Base-by-base conservation (phyloP, 345 rosid species). In the Eucalyptus lansdowneana region DNA sequence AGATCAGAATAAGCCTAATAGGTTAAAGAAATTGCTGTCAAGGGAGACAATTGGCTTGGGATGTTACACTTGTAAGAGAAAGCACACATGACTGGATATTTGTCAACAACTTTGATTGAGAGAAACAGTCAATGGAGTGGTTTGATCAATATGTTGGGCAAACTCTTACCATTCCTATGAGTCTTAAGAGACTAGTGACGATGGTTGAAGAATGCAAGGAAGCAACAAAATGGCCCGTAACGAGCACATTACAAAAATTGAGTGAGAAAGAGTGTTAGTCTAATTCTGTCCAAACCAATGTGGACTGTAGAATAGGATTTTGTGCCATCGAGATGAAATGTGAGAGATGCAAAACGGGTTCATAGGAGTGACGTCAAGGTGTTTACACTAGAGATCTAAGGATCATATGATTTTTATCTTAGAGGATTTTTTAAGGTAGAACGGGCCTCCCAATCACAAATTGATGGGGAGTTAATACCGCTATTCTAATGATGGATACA, bases 371-470 rank as follows among this genome's bases (percentile, higher is more conserved):
- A 11, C 13, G 3, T 58, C 65, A 25, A 11, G 65, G n/a, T 25
- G 65, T 58, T 5, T 58, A 24, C 1, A 0, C 7, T 58, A 11
- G 2, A 58, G 15, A 25, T 25, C 0, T 3, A 25, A 24, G 4
- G 5, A 56, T 56, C 0, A 0, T 0, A 25, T 58, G 4, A 58
- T 5, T 58, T 24, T 25, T 25, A 58, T 58, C 0, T 24, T 25
- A 58, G n/a, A 5, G n/a, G 0, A 11, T 5, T 58, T 58, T 25
- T 24, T 11, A 58, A 24, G n/a, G n/a, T 0, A 58, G 0, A 11
- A 11, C 0, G 0, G 1, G 14, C n/a, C 14, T 58, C 14, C 2
- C 1, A 0, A 24, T 25, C 65, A 25, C n/a, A 58, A 58, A 58
- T 25, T 58, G n/a, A 24, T 58, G 3, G 7, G 14, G 13, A 25